Conservation (phyloP, 768 basidiomycete genomes). For the Pisolithus orientalis region DNA sequence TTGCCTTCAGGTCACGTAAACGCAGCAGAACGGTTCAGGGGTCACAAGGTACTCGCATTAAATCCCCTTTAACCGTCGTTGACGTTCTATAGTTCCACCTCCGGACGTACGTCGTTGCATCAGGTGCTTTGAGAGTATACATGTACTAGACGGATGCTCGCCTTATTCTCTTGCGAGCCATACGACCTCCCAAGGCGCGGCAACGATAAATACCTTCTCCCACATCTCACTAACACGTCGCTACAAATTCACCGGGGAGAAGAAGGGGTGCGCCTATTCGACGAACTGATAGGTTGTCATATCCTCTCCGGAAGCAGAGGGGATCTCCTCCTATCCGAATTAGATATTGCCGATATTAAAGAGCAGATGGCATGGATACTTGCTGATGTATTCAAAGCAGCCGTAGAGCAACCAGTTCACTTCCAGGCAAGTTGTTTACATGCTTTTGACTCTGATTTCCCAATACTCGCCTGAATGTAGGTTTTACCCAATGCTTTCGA, state of each 20-base stretch:
- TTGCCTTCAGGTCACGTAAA: conserved; percentile 16
- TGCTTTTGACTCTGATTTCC: background rate
- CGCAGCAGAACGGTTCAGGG: conserved; percentile 27
- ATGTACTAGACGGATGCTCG: conserved; percentile 78
- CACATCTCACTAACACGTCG: conserved; percentile 91
- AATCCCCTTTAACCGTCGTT: conserved; percentile 14
- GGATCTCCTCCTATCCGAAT: conserved; percentile 12
- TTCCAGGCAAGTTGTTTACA: conserved; percentile 57
- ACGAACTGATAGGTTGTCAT: conserved; percentile 67
- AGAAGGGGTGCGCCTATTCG: conserved; percentile 67
- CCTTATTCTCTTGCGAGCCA: conserved; percentile 76
- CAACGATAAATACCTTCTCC: conserved; percentile 36
- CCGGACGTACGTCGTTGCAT: conserved; percentile 78
- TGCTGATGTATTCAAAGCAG: conserved; percentile 82
- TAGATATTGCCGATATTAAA: conserved; percentile 47
- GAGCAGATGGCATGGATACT: conserved; percentile 59
- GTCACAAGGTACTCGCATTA: conserved; percentile 47
- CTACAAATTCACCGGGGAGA: conserved; percentile 67
- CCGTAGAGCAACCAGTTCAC: conserved; percentile 71
- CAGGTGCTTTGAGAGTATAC: conserved; percentile 72
- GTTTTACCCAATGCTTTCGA: conserved; percentile 90
- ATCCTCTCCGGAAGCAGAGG: conserved; percentile 34
- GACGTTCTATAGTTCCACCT: conserved; percentile 73
- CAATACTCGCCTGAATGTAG: conserved; percentile 31
- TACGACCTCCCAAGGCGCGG: conserved; percentile 46